Evolutionary conservation across 805 yeast species (phyloP).

Genomic region (Metschnikowia lochheadii): DNA sequence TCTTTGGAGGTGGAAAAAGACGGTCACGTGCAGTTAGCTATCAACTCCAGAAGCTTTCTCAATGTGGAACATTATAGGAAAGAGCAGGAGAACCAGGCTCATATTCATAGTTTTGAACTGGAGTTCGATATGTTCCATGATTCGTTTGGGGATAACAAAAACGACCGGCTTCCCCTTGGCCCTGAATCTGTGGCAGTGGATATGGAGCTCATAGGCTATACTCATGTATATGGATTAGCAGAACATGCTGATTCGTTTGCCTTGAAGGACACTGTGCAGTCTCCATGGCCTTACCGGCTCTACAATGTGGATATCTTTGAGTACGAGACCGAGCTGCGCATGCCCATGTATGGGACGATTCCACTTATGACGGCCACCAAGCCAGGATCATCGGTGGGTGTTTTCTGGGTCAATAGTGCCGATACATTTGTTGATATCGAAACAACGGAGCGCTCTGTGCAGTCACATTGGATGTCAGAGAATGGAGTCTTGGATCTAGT

Average conservation of each 20-base stretch:
- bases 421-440: constrained; percentile 84
- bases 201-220: constrained; percentile 55
- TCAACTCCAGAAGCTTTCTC: constrained; percentile 68
- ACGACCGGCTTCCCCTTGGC: constrained; percentile 69
- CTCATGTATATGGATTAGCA: constrained; percentile 87
- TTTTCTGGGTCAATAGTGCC: constrained; percentile 91
- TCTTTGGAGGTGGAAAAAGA: constrained; percentile 45
- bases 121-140: constrained; percentile 68
- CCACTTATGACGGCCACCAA: constrained; percentile 79
- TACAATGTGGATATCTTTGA: constrained; percentile 95
- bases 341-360: constrained; percentile 94
- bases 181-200: constrained; percentile 90
- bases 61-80: constrained; percentile 80
- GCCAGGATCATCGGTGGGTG: constrained; percentile 57
- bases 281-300: constrained; percentile 73
- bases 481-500: constrained; percentile 78
- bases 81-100: constrained; percentile 22
- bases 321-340: constrained; percentile 73
- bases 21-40: constrained; percentile 44
- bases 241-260: constrained; percentile 87
- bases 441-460: constrained; percentile 31
- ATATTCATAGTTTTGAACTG: constrained; percentile 51
- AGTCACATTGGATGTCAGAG: constrained; percentile 93
- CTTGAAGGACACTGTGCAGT: constrained; percentile 59
- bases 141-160: constrained; percentile 58